Base-by-base conservation (phyloP, 306 rosid genomes). In the Gastrolobium bilobum region DNA sequence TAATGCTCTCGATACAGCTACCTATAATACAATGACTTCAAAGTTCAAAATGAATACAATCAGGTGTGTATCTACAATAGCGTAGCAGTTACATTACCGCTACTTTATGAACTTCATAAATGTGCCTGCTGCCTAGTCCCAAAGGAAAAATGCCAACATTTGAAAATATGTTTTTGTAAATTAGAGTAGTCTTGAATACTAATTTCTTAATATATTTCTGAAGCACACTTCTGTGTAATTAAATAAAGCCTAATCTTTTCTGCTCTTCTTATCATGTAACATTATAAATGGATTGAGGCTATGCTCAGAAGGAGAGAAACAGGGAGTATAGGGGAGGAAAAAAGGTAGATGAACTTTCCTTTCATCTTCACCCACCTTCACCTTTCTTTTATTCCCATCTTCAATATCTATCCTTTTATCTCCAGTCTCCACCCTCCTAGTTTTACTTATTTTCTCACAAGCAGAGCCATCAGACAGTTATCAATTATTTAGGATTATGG, bases 1-100 rank as follows among this genome's bases (percentile, higher is more conserved):
- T 79, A 95, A 79, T 68, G 87, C 99, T 84, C 99, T 92, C 0
- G 98, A 95, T 52, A 90, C 40, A 10, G 99, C 99, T 75, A 91
- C 97, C 98, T 95, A 87, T 62, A 79, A 80, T 59, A 78, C 79
- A 85, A 79, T 70, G 78, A 83, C 90, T 82, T 77, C 75, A 71
- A 82, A 82, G 56, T 84, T 84, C 82, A 79, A 71, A 82, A 75
- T 59, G 79, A 74, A 75, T 73, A 71, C 73, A 83, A 85, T 82
- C 87, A 83, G 80, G 81, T 71, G 66, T 65, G 72, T 60, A 68
- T 56, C 56, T 75, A 73, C 46, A 1, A 82, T 71, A 63, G 76
- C 13, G 51, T 70, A 71, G 62, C 7, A 53, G 44, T 43, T 31
- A 71, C 11, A 74, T 42, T 39, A 61, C 54, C 40, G 20, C 29